Base-by-base conservation (phyloP, 768 basidiomycete species). In the Paxillus rubicundulus region DNA sequence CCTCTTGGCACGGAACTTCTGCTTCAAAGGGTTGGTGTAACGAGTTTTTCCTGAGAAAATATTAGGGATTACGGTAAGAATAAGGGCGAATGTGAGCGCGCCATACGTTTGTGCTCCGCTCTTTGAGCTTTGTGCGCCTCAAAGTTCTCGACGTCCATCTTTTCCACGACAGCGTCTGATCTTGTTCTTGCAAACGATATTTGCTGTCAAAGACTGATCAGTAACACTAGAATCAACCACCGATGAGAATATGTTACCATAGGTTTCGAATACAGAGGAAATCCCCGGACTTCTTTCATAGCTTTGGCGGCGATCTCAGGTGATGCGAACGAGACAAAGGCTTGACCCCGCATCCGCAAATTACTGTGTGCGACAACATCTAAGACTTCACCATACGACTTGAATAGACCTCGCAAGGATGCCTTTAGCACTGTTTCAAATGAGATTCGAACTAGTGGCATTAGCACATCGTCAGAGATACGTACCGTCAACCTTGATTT, bases 321-420 rank as follows among this genome's bases (percentile, higher is more conserved):
- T 32, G 84, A 84, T 51, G 79, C 79, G 69, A 99, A 97, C 34
- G 91, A 92, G 34, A 99, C 92, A 66, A 99, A 99, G 4, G 97
- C 97, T 73, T 99, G 97, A 14, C 97, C 97, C 36, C 97, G 81
- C 97, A 99, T 99, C 36, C 97, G 85, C 54, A 99, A 72, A 75
- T 97, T 98, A 47, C 78, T 73, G 70, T 99, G 97, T 9, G 95
- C 94, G 17, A 94, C 89, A n/a, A 99, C 92, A 65, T 96, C 92
- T 24, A 98, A 72, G 16, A 99, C 89, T 56, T 90, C 86, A 12
- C 94, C 92, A 63, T 98, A 99, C 13, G 86, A 80, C 70, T 92
- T 92, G 80, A 99, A 98, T 28, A 99, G 77, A 32, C 87, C 87
- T 12, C 82, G 80, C 42, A 99, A 74, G 4, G 93, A 92, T 48